Conservation (phyloP, 805 yeast genomes). For the Cyberlindnera japonica region DNA sequence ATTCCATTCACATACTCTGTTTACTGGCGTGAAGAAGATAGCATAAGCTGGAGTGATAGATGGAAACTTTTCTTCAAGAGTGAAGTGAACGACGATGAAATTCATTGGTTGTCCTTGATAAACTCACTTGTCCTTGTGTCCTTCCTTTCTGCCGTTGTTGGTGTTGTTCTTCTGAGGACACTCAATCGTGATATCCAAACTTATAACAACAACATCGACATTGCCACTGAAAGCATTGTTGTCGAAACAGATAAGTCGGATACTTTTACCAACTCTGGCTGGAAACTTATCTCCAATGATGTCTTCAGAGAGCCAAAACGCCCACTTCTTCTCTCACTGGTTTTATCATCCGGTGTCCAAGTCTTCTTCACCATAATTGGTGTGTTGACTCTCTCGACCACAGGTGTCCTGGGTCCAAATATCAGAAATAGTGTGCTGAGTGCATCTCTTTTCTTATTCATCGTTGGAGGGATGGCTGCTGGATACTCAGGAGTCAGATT, state of each 20-base stretch:
- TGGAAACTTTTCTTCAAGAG: constrained; percentile 70
- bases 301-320: constrained; percentile 50
- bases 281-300: constrained; percentile 54
- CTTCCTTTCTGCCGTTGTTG: constrained; percentile 61
- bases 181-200: constrained; percentile 47
- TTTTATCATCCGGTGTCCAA: constrained; percentile 75
- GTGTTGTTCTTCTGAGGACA: constrained; percentile 55
- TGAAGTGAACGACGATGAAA: constrained; percentile 45
- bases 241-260: constrained; percentile 28
- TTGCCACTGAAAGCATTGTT: constrained; percentile 23
- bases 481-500: constrained; percentile 69
- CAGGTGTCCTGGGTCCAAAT: constrained; percentile 58
- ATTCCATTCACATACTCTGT: constrained; percentile 84
- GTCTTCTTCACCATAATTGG: constrained; percentile 61
- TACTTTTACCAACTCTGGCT: constrained; percentile 33
- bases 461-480: constrained; percentile 68
- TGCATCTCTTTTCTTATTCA: constrained; percentile 55
- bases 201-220: constrained; percentile 29
- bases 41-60: constrained; percentile 60
- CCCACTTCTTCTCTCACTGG: constrained; percentile 47
- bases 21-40: constrained; percentile 79
- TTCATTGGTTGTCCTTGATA: constrained; percentile 76
- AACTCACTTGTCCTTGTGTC: constrained; percentile 66
- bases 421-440: constrained; percentile 66
- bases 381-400: constrained; percentile 53